phyloP scores from a whole-genome alignment of 2,329 filamentous ascomycete species.

The Aspergillus fumigatiaffinis region DNA sequence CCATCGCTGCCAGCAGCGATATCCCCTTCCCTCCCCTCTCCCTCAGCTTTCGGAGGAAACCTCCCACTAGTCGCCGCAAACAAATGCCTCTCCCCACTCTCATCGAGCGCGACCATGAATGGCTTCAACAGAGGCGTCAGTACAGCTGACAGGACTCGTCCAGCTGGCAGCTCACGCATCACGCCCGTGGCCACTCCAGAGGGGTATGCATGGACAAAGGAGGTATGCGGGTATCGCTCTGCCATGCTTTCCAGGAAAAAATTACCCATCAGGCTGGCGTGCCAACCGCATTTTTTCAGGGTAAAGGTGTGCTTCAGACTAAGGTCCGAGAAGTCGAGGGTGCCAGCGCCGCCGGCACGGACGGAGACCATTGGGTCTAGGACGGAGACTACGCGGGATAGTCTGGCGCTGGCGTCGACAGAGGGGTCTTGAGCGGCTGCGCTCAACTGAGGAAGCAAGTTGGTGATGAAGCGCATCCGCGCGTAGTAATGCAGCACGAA shows the following conservation, averaged over 20 bases:
- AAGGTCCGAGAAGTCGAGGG: slow-evolving; percentile 40
- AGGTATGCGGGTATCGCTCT: slow-evolving; percentile 19
- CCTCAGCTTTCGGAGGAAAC: slow-evolving; percentile 18
- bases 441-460: slow-evolving; percentile 38
- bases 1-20: slow-evolving; percentile 12
- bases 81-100: slow-evolving; percentile 45
- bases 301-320: slow-evolving; percentile 36
- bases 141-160: slow-evolving; percentile 14
- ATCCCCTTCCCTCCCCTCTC: slow-evolving; percentile 6
- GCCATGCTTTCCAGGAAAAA: slow-evolving; percentile 28
- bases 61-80: slow-evolving; percentile 34
- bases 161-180: slow-evolving; percentile 34
- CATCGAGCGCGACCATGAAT: slow-evolving; percentile 19
- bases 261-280: slow-evolving; percentile 41
- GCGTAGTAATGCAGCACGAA: slow-evolving; percentile 48
- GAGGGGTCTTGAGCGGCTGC: slow-evolving; percentile 8
- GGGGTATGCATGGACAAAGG: slow-evolving; percentile 42
- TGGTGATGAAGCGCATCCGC: slow-evolving; percentile 41
- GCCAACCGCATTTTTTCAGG: slow-evolving; percentile 31
- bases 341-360: slow-evolving; percentile 28
- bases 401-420: slow-evolving; percentile 12
- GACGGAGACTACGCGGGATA: slow-evolving; percentile 40
- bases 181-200: slow-evolving; percentile 39
- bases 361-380: slow-evolving; percentile 23
- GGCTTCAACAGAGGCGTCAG: slow-evolving; percentile 15